phyloP scores from a whole-genome alignment of 108 stramenopile genomes.

The Discostella stelligeroides region DNA sequence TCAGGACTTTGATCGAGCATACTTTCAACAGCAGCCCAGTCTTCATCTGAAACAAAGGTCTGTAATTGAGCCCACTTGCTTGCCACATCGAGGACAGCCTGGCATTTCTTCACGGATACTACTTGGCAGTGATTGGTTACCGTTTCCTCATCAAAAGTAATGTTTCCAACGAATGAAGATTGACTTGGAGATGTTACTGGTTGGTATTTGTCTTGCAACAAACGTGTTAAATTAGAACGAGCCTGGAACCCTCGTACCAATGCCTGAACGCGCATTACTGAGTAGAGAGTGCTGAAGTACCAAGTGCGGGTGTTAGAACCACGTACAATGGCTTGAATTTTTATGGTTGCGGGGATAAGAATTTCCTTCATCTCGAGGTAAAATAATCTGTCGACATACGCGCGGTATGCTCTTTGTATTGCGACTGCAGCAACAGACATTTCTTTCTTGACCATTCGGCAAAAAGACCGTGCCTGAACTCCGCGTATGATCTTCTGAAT shows the following conservation, averaged over 20 bases:
- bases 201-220: slow-evolving; percentile 30
- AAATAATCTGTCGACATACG: slow-evolving; percentile 50
- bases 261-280: slow-evolving; percentile 45
- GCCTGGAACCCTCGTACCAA: slow-evolving; percentile 47
- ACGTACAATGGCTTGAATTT: slow-evolving; percentile 44
- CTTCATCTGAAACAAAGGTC: slow-evolving; percentile 72
- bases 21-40: slow-evolving; percentile 81
- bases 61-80: slow-evolving; percentile 57
- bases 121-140: slow-evolving; percentile 16
- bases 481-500: slow-evolving; percentile 81
- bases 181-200: slow-evolving; percentile 43
- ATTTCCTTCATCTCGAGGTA: slow-evolving; percentile 54
- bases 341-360: slow-evolving; percentile 39
- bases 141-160: neutral
- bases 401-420: slow-evolving; percentile 72
- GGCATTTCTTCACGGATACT: slow-evolving; percentile 22
- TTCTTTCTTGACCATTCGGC: slow-evolving; percentile 14
- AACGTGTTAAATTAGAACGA: slow-evolving; percentile 17
- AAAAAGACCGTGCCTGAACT: slow-evolving; percentile 56
- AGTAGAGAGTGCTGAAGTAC: slow-evolving; percentile 50
- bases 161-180: slow-evolving; percentile 23
- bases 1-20: slow-evolving; percentile 76
- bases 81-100: slow-evolving; percentile 24
- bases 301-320: slow-evolving; percentile 49
- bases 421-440: slow-evolving; percentile 60